These are phyloP conservation scores for Kazachstania sp. DNA, from an alignment of 1,139 yeast genomes.

Conservation along the genomic window DNA sequence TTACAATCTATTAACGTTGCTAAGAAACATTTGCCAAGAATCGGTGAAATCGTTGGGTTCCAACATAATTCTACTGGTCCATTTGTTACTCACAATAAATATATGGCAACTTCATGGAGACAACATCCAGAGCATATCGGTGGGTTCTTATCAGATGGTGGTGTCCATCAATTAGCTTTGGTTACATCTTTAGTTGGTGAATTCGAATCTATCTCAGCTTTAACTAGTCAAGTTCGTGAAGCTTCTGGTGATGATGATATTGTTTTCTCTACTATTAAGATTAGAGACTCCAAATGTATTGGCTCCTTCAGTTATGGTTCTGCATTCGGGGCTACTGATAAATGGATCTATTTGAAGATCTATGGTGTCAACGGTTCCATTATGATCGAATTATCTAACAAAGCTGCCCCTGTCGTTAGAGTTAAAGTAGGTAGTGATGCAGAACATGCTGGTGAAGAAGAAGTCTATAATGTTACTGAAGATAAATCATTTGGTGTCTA, in stretches of 20 bases:
- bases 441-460: constrained; percentile 38
- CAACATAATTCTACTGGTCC: constrained; percentile 78
- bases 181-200: constrained; percentile 76
- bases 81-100: constrained; percentile 55
- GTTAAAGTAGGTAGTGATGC: constrained; percentile 41
- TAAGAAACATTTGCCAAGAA: constrained; percentile 50
- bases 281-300: constrained; percentile 53
- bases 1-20: constrained; percentile 48
- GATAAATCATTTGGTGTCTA: constrained; percentile 52
- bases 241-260: constrained; percentile 76
- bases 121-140: constrained; percentile 83
- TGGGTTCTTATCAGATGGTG: constrained; percentile 87
- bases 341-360: constrained; percentile 55
- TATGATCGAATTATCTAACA: constrained; percentile 49
- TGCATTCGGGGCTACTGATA: constrained; percentile 78
- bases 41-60: constrained; percentile 71
- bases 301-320: constrained; percentile 90
- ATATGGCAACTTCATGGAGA: constrained; percentile 75
- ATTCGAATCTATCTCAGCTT: constrained; percentile 59
- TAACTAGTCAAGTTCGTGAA: constrained; percentile 64
- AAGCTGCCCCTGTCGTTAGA: constrained; percentile 40
- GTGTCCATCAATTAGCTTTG: constrained; percentile 87
- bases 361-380: constrained; percentile 74
- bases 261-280: constrained; percentile 57
- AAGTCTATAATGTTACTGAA: constrained; percentile 39